Conservation (phyloP, 1,139 yeast genomes). For the Scheffersomyces stambukii region DNA sequence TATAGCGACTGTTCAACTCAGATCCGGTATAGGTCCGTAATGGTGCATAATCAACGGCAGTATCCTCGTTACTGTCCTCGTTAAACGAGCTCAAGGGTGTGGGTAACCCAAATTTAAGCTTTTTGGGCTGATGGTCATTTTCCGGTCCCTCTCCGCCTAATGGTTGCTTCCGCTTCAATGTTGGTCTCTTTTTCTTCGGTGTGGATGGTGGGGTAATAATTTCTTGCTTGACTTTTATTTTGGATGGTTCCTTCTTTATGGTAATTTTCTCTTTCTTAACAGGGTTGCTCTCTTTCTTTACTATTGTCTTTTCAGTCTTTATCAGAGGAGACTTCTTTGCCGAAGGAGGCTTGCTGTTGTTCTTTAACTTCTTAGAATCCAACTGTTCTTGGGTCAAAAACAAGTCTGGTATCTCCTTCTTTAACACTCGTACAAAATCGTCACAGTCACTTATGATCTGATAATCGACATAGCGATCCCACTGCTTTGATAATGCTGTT, state of each 20-base stretch:
- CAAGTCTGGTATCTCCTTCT: slow-evolving; percentile 51
- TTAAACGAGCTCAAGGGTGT: slow-evolving; percentile 21
- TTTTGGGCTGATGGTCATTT: background rate
- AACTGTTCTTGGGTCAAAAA: slow-evolving; percentile 53
- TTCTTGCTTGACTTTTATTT: slow-evolving; percentile 9
- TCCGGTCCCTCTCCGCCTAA: background rate
- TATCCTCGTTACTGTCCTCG: slow-evolving; percentile 5
- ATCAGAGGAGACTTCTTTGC: slow-evolving; percentile 2
- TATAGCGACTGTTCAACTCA: too few relatives aligned
- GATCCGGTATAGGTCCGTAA: slow-evolving; percentile 3
- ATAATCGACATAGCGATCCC: slow-evolving; percentile 63
- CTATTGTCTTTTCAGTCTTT: slow-evolving; percentile 2
- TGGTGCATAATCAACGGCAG: slow-evolving; percentile 4
- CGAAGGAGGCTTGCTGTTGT: slow-evolving; percentile 10
- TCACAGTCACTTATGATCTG: slow-evolving; percentile 83
- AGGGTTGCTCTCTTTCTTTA: slow-evolving; percentile 9
- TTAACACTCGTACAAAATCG: slow-evolving; percentile 59
- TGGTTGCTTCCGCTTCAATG: slow-evolving; percentile 15
- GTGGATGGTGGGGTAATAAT: slow-evolving; percentile 19
- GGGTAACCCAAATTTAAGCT: slow-evolving; percentile 8
- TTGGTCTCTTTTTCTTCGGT: slow-evolving; percentile 16
- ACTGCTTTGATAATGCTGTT: slow-evolving; percentile 43
- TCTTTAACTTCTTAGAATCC: slow-evolving; percentile 39
- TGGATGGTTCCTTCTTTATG: slow-evolving; percentile 3
- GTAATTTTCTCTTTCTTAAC: slow-evolving; percentile 8